Base-by-base conservation (phyloP, 345 rosid genomes). In the Pugionium cornutum region DNA sequence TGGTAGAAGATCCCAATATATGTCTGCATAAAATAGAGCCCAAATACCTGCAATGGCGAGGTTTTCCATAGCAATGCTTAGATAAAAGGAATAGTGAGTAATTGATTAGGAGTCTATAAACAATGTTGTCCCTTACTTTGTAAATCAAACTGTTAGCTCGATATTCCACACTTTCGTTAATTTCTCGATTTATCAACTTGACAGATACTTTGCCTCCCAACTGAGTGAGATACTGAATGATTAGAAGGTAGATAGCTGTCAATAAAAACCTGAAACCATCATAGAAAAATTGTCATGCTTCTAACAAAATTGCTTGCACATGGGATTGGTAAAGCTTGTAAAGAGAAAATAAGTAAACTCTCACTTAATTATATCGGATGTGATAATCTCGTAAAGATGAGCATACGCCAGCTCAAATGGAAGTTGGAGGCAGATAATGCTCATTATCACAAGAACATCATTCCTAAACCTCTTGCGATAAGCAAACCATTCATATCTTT, bases 381-480 rank as follows among this genome's bases (percentile, higher is more conserved):
- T 53, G 58, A 85, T 52, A 25, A 86, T 85, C 76, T 86, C 96
- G 26, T 82, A 92, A 43, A 84, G 89, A 81, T 92, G 89, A 75
- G 97, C 98, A 86, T 92, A 92, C 25, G 86, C 88, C 75, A 92
- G 80, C 80, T 92, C 98, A 76, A 92, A 89, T n/a, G 98, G 97
- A 79, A 92, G 75, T 76, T 92, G 98, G 66, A 92, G 91, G 78
- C 97, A 89, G 79, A 92, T 83, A 36, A 89, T 86, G 69, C 86
- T 78, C 62, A 88, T 53, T 74, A 92, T 83, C 56, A 87, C 49
- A 7, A 87, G 44, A 32, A 82, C 79, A 75, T 89, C 94, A 58
- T 89, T 92, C 79, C 96, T 86, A 53, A 89, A 80, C 75, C 86
- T 79, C 82, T 82, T 77, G 50, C 89, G 80, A 73, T 85, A 80